A percentile compares a stretch with the other conserved stretches of the same genome.
These are phyloP conservation scores for Avena eriantha DNA, from an alignment of 176 grass and related monocot genomes.

Conservation along the genomic window DNA sequence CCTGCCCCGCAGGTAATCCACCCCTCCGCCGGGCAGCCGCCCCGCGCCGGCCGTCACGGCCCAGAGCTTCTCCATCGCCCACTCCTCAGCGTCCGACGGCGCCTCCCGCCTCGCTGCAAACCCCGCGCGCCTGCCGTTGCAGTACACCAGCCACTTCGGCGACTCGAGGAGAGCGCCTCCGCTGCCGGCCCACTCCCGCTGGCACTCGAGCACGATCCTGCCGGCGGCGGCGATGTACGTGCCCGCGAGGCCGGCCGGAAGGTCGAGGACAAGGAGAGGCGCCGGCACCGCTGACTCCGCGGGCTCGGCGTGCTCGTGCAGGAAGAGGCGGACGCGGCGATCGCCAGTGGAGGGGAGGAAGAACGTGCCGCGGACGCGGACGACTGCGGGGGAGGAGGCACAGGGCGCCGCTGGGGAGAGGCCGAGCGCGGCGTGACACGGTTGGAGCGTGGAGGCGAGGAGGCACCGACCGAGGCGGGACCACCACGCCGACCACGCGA, in stretches of 20 bases:
- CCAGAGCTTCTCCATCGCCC: slow-evolving; percentile 46
- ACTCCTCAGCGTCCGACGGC: slow-evolving; percentile 54
- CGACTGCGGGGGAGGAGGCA: neutral
- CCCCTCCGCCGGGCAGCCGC: slow-evolving; percentile 42
- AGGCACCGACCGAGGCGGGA: slow-evolving; percentile 30
- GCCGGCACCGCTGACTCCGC: neutral
- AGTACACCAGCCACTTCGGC: slow-evolving; percentile 60
- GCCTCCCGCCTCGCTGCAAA: slow-evolving; percentile 42
- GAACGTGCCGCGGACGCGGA: slow-evolving; percentile 65
- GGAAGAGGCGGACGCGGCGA: slow-evolving; percentile 55
- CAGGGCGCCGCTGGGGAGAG: neutral
- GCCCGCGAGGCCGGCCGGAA: slow-evolving; percentile 38
- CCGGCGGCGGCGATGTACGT: slow-evolving; percentile 42
- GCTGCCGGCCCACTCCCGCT: slow-evolving; percentile 24
- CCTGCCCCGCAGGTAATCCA: slow-evolving; percentile 55
- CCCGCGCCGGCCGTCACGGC: slow-evolving; percentile 56
- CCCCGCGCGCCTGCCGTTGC: slow-evolving; percentile 51
- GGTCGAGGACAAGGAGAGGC: slow-evolving; percentile 52
- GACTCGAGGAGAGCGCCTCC: slow-evolving; percentile 40
- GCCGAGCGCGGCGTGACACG: slow-evolving; percentile 21
- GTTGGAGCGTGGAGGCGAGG: slow-evolving; percentile 40
- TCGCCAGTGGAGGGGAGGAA: slow-evolving; percentile 49
- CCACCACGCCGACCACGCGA: slow-evolving; percentile 53
- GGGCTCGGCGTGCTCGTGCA: slow-evolving; percentile 40
- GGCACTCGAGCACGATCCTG: slow-evolving; percentile 56